phyloP scores from a whole-genome alignment of 805 yeast genomes.

The Metschnikowia lunata region DNA sequence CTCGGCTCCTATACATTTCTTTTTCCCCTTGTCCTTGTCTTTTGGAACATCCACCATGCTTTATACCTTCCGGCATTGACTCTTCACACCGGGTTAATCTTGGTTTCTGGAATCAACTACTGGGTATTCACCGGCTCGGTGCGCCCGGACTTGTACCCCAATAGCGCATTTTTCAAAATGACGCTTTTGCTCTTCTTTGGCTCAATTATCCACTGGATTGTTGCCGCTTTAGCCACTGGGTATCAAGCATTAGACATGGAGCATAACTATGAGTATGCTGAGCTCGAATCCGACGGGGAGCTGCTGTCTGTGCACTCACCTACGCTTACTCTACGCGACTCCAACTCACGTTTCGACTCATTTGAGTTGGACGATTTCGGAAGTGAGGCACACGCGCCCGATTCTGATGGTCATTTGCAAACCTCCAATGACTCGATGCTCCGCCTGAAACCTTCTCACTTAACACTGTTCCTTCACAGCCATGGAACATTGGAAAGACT shows the following conservation, averaged over 20 bases:
- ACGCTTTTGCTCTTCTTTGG: conserved; percentile 55
- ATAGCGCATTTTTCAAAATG: conserved; percentile 67
- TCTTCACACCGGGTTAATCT: conserved; percentile 42
- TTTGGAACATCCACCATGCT: conserved; percentile 55
- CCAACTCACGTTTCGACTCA: conserved; percentile 15
- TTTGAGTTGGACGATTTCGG: conserved; percentile 21
- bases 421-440: conserved; percentile 22
- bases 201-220: conserved; percentile 48
- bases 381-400: neutral
- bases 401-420: conserved; percentile 18
- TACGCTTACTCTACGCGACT: conserved; percentile 12
- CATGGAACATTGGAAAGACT: conserved; percentile 12
- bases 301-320: conserved; percentile 14
- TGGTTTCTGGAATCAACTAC: conserved; percentile 51
- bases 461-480: conserved; percentile 9
- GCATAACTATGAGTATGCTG: conserved; percentile 12
- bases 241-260: conserved; percentile 28
- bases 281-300: conserved; percentile 14
- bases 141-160: conserved; percentile 61
- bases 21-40: conserved; percentile 65
- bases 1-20: conserved; percentile 44
- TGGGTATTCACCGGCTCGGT: conserved; percentile 55
- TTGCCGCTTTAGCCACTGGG: conserved; percentile 49
- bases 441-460: conserved; percentile 4
- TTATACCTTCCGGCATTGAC: conserved; percentile 29